A percentile compares a stretch with the other conserved stretches of the same genome.
Conservation (phyloP, 1,284 basidiomycete genomes). For the Cutaneotrichosporon dermatis region DNA sequence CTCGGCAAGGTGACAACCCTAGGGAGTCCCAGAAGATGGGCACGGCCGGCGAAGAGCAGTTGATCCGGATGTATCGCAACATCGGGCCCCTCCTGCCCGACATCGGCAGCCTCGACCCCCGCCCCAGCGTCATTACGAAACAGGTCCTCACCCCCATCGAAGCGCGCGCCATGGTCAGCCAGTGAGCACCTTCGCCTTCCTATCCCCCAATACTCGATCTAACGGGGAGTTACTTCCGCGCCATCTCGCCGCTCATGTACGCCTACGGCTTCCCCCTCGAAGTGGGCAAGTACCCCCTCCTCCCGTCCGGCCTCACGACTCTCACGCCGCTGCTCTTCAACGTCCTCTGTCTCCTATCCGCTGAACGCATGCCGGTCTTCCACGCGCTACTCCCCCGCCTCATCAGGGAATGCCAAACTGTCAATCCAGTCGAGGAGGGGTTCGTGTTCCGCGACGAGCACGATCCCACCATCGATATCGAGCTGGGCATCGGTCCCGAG, state of each 20-base stretch:
- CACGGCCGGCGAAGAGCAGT: not conserved
- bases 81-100: not conserved
- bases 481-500: not conserved
- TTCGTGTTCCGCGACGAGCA: not conserved
- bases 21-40: too few species aligned
- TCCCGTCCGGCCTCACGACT: not conserved
- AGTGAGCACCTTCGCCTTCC: too few species aligned
- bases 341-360: not conserved
- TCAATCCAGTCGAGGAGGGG: not conserved
- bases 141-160: not conserved
- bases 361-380: not conserved
- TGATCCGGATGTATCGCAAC: not conserved
- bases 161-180: not conserved
- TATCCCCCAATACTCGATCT: too few species aligned
- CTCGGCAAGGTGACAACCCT: too few species aligned
- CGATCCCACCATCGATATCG: conserved; percentile 4
- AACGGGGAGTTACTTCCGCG: too few species aligned
- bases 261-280: not conserved
- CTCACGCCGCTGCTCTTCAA: not conserved
- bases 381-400: not conserved
- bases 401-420: not conserved
- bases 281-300: not conserved
- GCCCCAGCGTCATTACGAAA: not conserved
- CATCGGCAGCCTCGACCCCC: not conserved
- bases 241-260: not conserved